Evolutionary conservation across 495 filamentous ascomycete species (phyloP).

Genomic region (Hypoxylon perforatum): DNA sequence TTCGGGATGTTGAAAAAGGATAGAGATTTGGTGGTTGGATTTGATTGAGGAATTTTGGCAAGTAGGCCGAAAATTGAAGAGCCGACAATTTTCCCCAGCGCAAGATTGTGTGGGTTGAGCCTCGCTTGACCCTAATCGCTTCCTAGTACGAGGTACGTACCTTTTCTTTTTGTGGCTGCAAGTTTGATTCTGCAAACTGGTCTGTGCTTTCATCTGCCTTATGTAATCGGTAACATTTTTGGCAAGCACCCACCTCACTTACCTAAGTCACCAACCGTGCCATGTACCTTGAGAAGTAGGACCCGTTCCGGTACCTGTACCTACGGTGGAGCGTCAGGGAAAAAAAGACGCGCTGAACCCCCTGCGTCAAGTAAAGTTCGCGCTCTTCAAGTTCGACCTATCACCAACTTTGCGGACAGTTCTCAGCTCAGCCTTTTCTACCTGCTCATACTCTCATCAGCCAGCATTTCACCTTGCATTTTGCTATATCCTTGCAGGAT

Average conservation of each 20-base stretch:
- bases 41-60: slow-evolving; percentile 44
- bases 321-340: too few species aligned
- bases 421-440: slow-evolving; percentile 13
- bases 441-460: neutral
- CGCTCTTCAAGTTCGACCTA: slow-evolving; percentile 3
- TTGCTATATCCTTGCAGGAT: neutral
- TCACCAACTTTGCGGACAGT: neutral
- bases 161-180: slow-evolving; percentile 15
- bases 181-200: neutral
- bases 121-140: slow-evolving; percentile 49
- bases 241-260: too few species aligned
- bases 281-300: too few species aligned
- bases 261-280: too few species aligned
- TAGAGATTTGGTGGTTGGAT: slow-evolving; percentile 12
- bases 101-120: slow-evolving; percentile 47
- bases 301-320: too few species aligned
- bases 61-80: slow-evolving; percentile 42
- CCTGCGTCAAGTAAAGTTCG: slow-evolving; percentile 16
- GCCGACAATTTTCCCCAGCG: slow-evolving; percentile 48
- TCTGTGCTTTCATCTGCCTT: neutral
- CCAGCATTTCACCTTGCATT: neutral
- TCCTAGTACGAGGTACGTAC: slow-evolving; percentile 33
- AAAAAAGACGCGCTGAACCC: slow-evolving; percentile 31
- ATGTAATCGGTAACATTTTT: too few species aligned
- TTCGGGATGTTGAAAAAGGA: slow-evolving; percentile 43